Evolutionary conservation across 2,329 filamentous ascomycete species (phyloP).

Genomic region (Podosphaera fusca): DNA sequence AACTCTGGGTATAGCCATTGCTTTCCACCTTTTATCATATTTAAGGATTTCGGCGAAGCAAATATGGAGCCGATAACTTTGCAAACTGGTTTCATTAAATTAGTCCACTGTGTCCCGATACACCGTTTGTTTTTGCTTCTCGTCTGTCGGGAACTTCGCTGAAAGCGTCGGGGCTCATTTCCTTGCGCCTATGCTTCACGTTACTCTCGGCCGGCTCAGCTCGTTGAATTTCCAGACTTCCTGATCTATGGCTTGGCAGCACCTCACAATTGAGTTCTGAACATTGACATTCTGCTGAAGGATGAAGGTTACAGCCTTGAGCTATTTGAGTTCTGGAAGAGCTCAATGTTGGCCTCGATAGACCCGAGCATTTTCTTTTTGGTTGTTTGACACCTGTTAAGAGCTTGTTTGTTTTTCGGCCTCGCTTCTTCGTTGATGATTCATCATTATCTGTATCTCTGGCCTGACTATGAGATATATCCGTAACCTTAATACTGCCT

Average conservation of each 20-base stretch:
- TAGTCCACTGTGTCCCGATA: not conserved
- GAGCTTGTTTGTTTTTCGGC: not conserved
- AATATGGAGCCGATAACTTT: too few species aligned
- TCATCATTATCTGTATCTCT: not conserved
- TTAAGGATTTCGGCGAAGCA: too few species aligned
- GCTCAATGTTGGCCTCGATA: not conserved
- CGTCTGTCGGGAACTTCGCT: not conserved
- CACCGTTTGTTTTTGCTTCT: not conserved
- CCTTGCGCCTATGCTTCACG: not conserved
- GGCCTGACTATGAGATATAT: too few species aligned
- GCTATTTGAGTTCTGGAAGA: not conserved
- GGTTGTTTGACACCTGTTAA: not conserved
- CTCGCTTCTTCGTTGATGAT: not conserved
- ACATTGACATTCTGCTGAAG: not conserved
- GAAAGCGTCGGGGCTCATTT: not conserved
- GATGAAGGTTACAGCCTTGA: not conserved
- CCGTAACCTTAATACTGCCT: too few species aligned
- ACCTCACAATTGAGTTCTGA: not conserved
- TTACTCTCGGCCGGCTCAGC: not conserved
- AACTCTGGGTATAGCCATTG: too few species aligned
- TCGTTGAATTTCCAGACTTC: not conserved
- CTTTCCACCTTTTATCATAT: too few species aligned
- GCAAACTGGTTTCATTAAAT: not conserved
- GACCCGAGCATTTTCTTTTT: not conserved
- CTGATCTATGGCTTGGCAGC: not conserved